Evolutionary conservation across 2,329 filamentous ascomycete species (phyloP), one percentile per base, ranked within the genome.

Genomic region (Ascocoryne sarcoides): DNA sequence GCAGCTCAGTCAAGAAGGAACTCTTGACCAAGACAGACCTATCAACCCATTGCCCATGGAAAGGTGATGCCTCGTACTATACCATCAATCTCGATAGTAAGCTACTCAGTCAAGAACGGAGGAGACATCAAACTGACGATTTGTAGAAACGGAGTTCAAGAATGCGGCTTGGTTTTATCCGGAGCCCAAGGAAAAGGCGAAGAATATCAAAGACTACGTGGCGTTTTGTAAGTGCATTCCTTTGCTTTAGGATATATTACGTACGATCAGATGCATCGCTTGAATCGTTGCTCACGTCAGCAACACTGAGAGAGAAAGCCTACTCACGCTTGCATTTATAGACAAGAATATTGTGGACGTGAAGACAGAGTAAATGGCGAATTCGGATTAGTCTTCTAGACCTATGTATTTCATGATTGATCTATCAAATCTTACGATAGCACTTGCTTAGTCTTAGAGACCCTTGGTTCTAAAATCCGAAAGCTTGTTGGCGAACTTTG

Each of bases 161-260:
- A 65, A 70, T 46, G 63, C 64, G 1, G 67, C 67, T 10, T 69
- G 67, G 66, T 68, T 62, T 41, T 70, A 70, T 40, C 61, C 66
- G 1, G 47, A 62, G 16, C 64, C 66, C 2, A 52, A 56, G 36
- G 59, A 63, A 10, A 62, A 60, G 45, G 65, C 64, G 32, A 55
- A 55, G 30, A 61, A 62, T 47, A 68, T 68, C 42, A 66, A 63
- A 53, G 60, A 61, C 15, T 61, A 63, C 55, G 64, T 70, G 43
- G 66, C 67, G 14, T 70, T 69, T 50, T 68, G 66, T 60, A 60
- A 63, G 65, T 59, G n/a, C n/a, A n/a, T 23, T 28, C 29, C 17
- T 16, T 15, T 31, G 14, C 3, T 19, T 16, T 20, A 26, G 23
- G 7, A 7, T 7, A 12, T 26, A 26, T 7, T 26, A 12, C 23